Evolutionary conservation across 768 basidiomycete genomes (phyloP), one percentile per base, ranked within the genome.

Genomic region (Hebeloma cylindrosporum): DNA sequence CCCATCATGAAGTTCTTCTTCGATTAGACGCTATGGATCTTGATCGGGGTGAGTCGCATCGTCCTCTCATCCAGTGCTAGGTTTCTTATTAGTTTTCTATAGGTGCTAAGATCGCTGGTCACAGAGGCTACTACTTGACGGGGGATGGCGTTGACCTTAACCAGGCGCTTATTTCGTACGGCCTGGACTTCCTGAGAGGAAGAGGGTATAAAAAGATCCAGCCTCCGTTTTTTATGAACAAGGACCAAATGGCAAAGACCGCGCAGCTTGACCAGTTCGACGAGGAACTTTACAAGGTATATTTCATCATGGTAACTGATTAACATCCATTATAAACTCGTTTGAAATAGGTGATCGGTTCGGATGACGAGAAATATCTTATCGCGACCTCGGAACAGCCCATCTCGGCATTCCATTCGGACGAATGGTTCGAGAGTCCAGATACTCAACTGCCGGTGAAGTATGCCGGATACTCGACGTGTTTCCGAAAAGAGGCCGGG

Each of bases 311-410:
- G n/a, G n/a, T n/a, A n/a, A n/a, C n/a, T 40, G 38, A 38, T 17
- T 18, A 25, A 8, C 7, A 5, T 8, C 21, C 2, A 30, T 36
- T 32, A 21, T 18, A 3, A 16, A 27, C n/a, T 21, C 4, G 18
- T 14, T 11, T 26, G 4, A 20, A 14, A 17, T 47, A 88, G 89
- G 87, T 94, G 43, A 87, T 91, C 53, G 93, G 78, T 7, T 79
- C 79, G 27, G 91, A 93, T 45, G 93, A 96, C 59, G 95, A 98
- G 64, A 98, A 97, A 65, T 99, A 99, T 69, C 82, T 99, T 38
- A 99, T 99, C 62, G 96, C 96, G 4, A 99, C 96, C 38, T 95
- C 93, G 35, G 96, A 99, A 68, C 96, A 99, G 64, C 96, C 96
- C 28, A 93, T 99, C 66, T 98, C 96, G 5, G 89, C 91, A 4